A percentile compares a stretch with the other conserved stretches of the same genome.
phyloP scores from a whole-genome alignment of 768 basidiomycete genomes.

The Tephrocybe sp. region DNA sequence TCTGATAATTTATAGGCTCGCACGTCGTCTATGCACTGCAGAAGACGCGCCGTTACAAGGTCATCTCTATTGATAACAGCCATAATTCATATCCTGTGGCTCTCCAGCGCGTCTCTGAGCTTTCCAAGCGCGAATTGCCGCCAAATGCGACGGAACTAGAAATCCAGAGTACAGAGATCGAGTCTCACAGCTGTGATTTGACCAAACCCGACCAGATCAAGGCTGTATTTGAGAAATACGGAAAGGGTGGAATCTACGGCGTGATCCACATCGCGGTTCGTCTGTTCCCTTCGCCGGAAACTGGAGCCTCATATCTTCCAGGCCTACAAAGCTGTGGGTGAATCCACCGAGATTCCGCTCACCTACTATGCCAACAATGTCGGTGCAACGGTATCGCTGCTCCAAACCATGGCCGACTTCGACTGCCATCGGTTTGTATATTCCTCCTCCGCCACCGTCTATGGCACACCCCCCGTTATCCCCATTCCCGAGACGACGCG shows the following conservation, averaged over 20 bases:
- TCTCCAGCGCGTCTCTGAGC: conserved; percentile 72
- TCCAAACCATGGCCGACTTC: conserved; percentile 85
- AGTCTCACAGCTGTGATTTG: conserved; percentile 71
- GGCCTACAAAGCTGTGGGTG: conserved; percentile 98
- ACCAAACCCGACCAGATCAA: conserved; percentile 71
- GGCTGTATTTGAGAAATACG: conserved; percentile 80
- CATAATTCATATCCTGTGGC: conserved; percentile 86
- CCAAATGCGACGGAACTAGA: conserved; percentile 64
- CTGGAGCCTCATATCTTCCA: conserved; percentile 28
- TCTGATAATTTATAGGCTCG: conserved; percentile 59
- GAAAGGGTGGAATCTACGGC: conserved; percentile 92
- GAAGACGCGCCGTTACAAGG: conserved; percentile 85
- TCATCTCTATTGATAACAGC: conserved; percentile 93
- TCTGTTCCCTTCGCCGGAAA: not conserved
- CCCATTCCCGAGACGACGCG: conserved; percentile 94
- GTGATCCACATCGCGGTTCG: conserved; percentile 90
- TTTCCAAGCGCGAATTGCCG: conserved; percentile 76
- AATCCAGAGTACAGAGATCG: conserved; percentile 71
- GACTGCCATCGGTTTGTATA: conserved; percentile 89
- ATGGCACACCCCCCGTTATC: conserved; percentile 88
- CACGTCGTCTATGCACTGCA: conserved; percentile 90
- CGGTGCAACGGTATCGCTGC: conserved; percentile 77
- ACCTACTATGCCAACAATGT: conserved; percentile 96
- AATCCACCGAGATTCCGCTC: conserved; percentile 90
- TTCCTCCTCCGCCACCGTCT: conserved; percentile 98